Percentiles rank a stretch among this genome's conserved stretches.
phyloP scores from a whole-genome alignment of 2,329 filamentous ascomycete species.

The Arthrobotrys iridis region DNA sequence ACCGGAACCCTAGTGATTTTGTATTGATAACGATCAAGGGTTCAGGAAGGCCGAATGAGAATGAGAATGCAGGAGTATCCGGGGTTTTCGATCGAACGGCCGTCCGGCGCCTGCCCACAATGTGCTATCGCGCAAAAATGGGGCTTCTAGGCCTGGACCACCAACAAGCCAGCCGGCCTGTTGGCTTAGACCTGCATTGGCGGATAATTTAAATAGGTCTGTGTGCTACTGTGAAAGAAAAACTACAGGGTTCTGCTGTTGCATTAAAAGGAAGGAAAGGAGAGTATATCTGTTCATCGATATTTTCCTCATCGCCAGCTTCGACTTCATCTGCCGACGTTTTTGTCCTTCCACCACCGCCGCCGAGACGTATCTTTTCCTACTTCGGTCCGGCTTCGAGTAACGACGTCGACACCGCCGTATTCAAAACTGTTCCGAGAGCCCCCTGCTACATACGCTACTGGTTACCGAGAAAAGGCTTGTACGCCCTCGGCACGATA shows the following conservation, averaged over 20 bases:
- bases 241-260: not conserved
- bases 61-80: not conserved
- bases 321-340: not conserved
- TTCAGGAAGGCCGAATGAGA: too few relatives aligned
- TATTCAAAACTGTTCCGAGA: not conserved
- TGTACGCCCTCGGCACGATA: slow-evolving; percentile 12
- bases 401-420: not conserved
- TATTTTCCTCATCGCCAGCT: not conserved
- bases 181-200: not conserved
- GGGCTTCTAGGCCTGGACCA: not conserved
- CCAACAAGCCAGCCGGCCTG: too few relatives aligned
- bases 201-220: slow-evolving; percentile 12
- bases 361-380: not conserved
- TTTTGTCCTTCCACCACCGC: not conserved
- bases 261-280: not conserved
- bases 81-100: too few relatives aligned
- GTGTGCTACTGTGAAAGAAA: not conserved
- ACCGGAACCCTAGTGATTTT: not conserved
- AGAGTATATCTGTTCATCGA: not conserved
- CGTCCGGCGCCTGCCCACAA: too few relatives aligned
- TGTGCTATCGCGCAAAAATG: too few relatives aligned
- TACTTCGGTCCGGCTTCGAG: not conserved
- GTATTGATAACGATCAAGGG: not conserved
- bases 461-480: not conserved
- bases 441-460: not conserved